Conservation (phyloP, 2,329 filamentous ascomycete genomes). For the Lasiodiplodia sp. region DNA sequence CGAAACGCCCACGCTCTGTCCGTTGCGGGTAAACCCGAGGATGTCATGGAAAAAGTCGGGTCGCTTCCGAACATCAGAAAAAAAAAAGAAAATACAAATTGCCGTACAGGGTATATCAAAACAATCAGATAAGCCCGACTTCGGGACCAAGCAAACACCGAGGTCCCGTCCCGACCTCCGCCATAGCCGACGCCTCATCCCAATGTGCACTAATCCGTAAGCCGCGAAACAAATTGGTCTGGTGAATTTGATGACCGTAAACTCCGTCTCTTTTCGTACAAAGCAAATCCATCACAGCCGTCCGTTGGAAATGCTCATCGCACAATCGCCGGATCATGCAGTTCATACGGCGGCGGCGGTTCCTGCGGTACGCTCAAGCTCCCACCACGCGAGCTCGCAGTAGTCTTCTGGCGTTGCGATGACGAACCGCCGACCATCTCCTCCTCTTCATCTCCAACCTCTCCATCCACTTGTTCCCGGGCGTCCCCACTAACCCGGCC, state of each 20-base stretch:
- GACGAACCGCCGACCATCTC: neutral
- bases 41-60: neutral
- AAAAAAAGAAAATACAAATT: slow-evolving; percentile 14
- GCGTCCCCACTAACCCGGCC: neutral
- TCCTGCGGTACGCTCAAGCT: slow-evolving; percentile 33
- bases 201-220: neutral
- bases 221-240: neutral
- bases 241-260: neutral
- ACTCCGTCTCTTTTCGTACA: neutral
- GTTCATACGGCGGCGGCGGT: slow-evolving; percentile 31
- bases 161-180: neutral
- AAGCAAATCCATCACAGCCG: neutral
- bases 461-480: neutral
- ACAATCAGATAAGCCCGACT: slow-evolving; percentile 24
- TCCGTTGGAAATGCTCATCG: neutral
- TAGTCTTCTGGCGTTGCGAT: neutral
- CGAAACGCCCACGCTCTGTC: neutral
- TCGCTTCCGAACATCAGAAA: neutral
- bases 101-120: slow-evolving; percentile 28
- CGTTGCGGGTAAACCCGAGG: neutral
- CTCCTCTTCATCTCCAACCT: neutral
- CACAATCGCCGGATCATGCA: slow-evolving; percentile 30
- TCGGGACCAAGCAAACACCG: slow-evolving; percentile 9
- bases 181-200: neutral
- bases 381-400: neutral